Percentiles rank a stretch among this genome's conserved stretches.
These are phyloP conservation scores for Coffea eugenioides DNA, from an alignment of 257 asterid species.

Conservation along the genomic window DNA sequence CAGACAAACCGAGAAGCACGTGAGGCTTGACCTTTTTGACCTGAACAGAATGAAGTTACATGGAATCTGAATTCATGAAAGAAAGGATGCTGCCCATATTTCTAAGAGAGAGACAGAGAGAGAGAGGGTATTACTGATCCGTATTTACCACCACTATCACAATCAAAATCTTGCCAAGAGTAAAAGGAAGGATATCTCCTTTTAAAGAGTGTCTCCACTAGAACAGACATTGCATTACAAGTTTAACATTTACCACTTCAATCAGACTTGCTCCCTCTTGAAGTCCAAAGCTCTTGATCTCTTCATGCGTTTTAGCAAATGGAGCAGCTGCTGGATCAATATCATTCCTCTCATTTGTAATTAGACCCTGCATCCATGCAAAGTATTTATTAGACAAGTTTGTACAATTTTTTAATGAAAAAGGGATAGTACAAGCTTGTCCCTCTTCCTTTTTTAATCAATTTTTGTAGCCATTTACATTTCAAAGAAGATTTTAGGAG, in stretches of 20 bases:
- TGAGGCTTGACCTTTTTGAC: slow-evolving; percentile 93
- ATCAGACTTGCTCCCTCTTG: slow-evolving; percentile 76
- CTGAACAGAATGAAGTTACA: slow-evolving; percentile 46
- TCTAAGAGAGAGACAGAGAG: slow-evolving; percentile 1
- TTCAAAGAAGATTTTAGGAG: neutral
- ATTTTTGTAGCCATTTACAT: too few species aligned
- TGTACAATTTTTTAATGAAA: neutral
- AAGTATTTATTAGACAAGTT: slow-evolving; percentile 25
- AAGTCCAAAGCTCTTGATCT: slow-evolving; percentile 69
- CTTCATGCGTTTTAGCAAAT: slow-evolving; percentile 77
- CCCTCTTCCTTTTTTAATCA: neutral
- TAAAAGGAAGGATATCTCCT: neutral
- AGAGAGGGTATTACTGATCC: neutral
- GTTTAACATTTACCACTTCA: slow-evolving; percentile 66
- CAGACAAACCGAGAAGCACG: slow-evolving; percentile 98
- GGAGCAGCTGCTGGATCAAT: slow-evolving; percentile 93
- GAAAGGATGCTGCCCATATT: neutral
- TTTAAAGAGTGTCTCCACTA: neutral
- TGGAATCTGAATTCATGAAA: slow-evolving; percentile 23
- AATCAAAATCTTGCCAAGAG: neutral
- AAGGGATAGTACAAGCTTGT: neutral
- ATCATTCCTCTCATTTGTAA: slow-evolving; percentile 78
- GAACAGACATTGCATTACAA: neutral
- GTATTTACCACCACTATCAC: too few species aligned
- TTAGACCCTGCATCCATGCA: slow-evolving; percentile 72